Base-by-base conservation (phyloP, 371 early-diverging fungal genomes). In the Mucor circinelloides region DNA sequence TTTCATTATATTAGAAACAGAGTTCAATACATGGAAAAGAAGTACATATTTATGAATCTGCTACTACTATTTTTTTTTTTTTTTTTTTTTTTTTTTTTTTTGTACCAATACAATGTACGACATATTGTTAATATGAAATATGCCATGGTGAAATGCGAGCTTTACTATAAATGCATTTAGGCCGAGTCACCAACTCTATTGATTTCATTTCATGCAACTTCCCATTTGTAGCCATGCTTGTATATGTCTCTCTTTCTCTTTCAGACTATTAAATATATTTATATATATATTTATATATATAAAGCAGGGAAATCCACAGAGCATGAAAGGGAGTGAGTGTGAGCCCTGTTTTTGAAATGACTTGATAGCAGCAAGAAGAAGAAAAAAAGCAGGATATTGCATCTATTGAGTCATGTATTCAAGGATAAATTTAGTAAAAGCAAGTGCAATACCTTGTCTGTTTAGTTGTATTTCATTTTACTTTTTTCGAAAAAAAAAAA, bases 391-490 rank as follows among this genome's bases (percentile, higher is more conserved):
- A 50, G 25, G 25, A 50, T 50, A 50, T 8, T 50, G 50, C 50
- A 50, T 50, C 50, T 5, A 50, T 50, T 7, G 23, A 25, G 50
- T 50, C 50, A 50, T 50, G 7, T 50, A 25, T 50, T 25, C 50
- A 50, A 25, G 50, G 50, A 50, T 50, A 50, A 25, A 50, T 50
- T 25, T 50, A 50, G 50, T 50, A 50, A 50, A 50, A n/a, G 50
- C 25, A 50, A 50, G 50, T 50, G 23, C 50, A 50, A 10, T 23
- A 12, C 25, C 44, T 19, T 44, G 19, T 25, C 7, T 50, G 21
- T 25, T 50, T 50, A 8, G 21, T 25, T 10, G 10, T 25, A 6
- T 48, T 48, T 48, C 21, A 23, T 48, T 48, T 48, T 19, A 6
- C 1, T 6, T 19, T 44, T 44, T 15, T 6, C n/a, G n/a, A n/a